Evolutionary conservation across 495 filamentous ascomycete genomes (phyloP).

Genomic region (Xylaria venustula): DNA sequence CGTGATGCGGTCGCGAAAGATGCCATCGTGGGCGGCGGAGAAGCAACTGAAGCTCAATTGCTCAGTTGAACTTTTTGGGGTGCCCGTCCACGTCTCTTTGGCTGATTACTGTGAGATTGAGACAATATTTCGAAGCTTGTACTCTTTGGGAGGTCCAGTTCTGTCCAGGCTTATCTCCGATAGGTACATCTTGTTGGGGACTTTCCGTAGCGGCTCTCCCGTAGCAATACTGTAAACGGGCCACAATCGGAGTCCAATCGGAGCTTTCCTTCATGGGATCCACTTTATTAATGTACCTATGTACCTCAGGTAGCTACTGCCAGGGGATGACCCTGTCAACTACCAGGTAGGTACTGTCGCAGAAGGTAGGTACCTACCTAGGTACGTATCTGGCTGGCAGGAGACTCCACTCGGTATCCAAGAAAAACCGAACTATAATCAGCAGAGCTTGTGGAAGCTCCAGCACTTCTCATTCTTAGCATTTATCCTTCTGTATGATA

Average conservation of each 20-base stretch:
- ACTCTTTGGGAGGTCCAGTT: conserved; percentile 14
- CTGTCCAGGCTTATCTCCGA: not conserved
- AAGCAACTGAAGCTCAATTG: conserved; percentile 34
- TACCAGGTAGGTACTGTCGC: not conserved
- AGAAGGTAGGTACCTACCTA: not conserved
- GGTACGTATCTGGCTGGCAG: no score
- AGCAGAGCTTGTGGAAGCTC: not conserved
- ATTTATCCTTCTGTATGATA: not conserved
- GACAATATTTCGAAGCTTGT: conserved; percentile 26
- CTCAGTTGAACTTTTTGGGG: conserved; percentile 33
- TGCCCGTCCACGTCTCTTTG: conserved; percentile 2
- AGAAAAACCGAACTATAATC: not conserved
- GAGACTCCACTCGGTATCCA: no score
- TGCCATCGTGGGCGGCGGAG: conserved; percentile 43
- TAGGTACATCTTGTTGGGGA: conserved; percentile 31
- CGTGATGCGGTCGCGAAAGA: conserved; percentile 51
- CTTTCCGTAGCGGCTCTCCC: conserved; percentile 26
- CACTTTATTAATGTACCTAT: not conserved
- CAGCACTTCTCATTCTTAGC: not conserved
- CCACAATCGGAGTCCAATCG: conserved; percentile 15
- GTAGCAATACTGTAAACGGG: not conserved
- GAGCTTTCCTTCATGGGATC: not conserved
- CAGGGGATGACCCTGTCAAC: not conserved
- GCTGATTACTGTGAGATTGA: conserved; percentile 3
- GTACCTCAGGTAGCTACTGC: not conserved